phyloP scores from a whole-genome alignment of 2,329 filamentous ascomycete genomes.

The Chaetomium sp. region DNA sequence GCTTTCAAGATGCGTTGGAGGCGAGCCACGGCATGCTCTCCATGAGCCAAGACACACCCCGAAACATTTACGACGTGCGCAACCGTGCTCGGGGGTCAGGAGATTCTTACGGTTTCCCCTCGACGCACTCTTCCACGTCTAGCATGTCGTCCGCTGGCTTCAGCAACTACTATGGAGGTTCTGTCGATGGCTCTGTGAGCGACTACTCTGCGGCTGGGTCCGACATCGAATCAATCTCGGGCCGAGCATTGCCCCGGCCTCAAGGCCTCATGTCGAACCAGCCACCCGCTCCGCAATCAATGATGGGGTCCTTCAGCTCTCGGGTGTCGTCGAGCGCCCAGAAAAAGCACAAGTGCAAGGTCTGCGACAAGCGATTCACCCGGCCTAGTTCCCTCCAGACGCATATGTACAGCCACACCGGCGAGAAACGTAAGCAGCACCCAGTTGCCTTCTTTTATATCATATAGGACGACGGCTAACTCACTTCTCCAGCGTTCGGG shows the following conservation, averaged over 20 bases:
- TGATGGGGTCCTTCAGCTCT: slow-evolving; percentile 98
- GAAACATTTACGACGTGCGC: slow-evolving; percentile 75
- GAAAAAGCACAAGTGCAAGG: slow-evolving; percentile 99
- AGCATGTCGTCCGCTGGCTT: slow-evolving; percentile 84
- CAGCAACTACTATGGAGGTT: slow-evolving; percentile 76
- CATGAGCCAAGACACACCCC: slow-evolving; percentile 89
- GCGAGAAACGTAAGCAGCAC: slow-evolving; percentile 81
- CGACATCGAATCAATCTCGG: slow-evolving; percentile 75
- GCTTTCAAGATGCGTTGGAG: slow-evolving; percentile 70
- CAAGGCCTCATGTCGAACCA: slow-evolving; percentile 55
- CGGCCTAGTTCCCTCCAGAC: slow-evolving; percentile 90
- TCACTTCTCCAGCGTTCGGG: slow-evolving; percentile 62
- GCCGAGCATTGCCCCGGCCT: slow-evolving; percentile 77
- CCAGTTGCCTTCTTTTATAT: neutral
- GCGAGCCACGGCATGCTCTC: slow-evolving; percentile 91
- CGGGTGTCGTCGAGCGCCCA: slow-evolving; percentile 93
- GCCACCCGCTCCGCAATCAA: slow-evolving; percentile 83
- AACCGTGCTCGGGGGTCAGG: slow-evolving; percentile 61
- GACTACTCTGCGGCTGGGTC: slow-evolving; percentile 89
- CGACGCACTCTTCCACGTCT: slow-evolving; percentile 76
- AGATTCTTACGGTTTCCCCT: slow-evolving; percentile 88
- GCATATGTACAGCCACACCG: slow-evolving; percentile 97
- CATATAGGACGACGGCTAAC: neutral
- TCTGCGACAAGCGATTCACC: slow-evolving; percentile 96
- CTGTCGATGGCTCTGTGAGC: slow-evolving; percentile 76